Evolutionary conservation across 1,284 basidiomycete genomes (phyloP).

Genomic region (Pseudozyma pruni): DNA sequence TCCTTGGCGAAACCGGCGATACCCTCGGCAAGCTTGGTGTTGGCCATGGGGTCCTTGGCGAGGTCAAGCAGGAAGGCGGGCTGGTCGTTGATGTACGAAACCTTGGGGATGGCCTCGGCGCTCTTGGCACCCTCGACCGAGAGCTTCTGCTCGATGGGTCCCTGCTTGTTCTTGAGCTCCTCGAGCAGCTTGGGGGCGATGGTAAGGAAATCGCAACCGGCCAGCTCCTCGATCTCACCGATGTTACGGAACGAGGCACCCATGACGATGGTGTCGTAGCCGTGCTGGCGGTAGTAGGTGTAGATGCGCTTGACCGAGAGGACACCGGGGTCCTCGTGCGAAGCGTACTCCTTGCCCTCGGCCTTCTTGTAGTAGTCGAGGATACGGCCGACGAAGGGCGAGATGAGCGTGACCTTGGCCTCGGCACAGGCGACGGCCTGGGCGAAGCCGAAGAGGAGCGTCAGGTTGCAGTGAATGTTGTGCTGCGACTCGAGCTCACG

Average conservation of each 20-base stretch:
- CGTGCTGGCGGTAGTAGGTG: constrained; percentile 96
- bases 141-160: constrained; percentile 85
- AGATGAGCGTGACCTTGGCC: constrained; percentile 96
- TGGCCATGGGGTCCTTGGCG: constrained; percentile 71
- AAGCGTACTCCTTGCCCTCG: constrained; percentile 64
- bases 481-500: constrained; percentile 87
- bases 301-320: constrained; percentile 94
- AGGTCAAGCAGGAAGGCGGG: constrained; percentile 93
- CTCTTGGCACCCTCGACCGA: constrained; percentile 76
- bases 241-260: constrained; percentile 91
- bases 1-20: constrained; percentile 90
- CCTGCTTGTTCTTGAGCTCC: constrained; percentile 85
- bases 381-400: constrained; percentile 93
- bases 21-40: constrained; percentile 80
- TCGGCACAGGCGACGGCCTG: constrained; percentile 99
- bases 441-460: constrained; percentile 95
- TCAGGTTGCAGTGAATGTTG: constrained; percentile 97
- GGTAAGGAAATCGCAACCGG: constrained; percentile 93
- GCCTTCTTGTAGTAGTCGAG: constrained; percentile 67
- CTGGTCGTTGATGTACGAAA: constrained; percentile 90
- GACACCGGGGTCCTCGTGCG: constrained; percentile 89
- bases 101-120: constrained; percentile 78
- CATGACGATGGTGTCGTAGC: constrained; percentile 99
- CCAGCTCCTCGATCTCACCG: constrained; percentile 92
- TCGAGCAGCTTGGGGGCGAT: constrained; percentile 91